Evolutionary conservation across 169 alveolate species (phyloP).

Genomic region (Plasmodium gonderi): DNA sequence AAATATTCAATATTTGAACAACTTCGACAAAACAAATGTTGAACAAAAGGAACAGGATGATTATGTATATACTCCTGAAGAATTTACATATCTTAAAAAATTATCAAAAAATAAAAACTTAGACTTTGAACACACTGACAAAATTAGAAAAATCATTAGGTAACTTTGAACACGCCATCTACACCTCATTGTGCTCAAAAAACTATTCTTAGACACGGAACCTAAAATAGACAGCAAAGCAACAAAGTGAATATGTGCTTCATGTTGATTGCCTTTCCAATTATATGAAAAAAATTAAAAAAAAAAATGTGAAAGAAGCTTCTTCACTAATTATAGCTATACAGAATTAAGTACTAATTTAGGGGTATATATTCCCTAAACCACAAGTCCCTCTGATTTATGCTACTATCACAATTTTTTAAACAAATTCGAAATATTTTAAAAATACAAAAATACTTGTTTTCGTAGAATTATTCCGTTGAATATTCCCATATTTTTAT

Average conservation of each 20-base stretch:
- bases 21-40: constrained; percentile 11
- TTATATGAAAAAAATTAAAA: neutral
- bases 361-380: neutral
- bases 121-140: constrained; percentile 57
- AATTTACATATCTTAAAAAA: constrained; percentile 68
- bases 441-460: neutral
- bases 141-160: constrained; percentile 69
- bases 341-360: neutral
- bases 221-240: neutral
- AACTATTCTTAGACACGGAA: neutral
- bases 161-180: neutral
- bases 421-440: neutral
- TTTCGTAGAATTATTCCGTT: neutral
- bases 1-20: constrained; percentile 58
- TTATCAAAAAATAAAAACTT: constrained; percentile 61
- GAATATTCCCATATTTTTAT: neutral
- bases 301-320: neutral
- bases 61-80: constrained; percentile 70
- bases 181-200: neutral
- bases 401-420: neutral
- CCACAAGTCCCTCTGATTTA: neutral
- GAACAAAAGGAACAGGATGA: constrained; percentile 52
- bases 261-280: too few species aligned
- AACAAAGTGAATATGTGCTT: neutral
- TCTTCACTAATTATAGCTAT: neutral